Evolutionary conservation across 179 eudicot genomes (phyloP).

Genomic region (Spergularia azorica): DNA sequence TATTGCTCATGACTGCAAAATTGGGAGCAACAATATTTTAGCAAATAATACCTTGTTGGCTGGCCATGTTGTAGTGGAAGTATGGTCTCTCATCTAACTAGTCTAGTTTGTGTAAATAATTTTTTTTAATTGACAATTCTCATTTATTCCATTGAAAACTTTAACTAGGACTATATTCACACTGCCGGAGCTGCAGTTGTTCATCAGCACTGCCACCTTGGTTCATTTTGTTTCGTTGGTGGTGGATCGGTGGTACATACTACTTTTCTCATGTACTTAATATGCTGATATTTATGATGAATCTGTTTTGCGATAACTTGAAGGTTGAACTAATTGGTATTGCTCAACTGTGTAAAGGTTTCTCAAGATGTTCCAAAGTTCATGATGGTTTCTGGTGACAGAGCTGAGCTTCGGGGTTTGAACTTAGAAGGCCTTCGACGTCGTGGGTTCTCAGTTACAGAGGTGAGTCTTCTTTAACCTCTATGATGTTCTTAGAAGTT

Average conservation of each 20-base stretch:
- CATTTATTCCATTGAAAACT: conserved; percentile 14
- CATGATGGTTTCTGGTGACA: conserved; percentile 86
- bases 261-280: background rate
- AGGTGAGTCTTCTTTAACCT: conserved; percentile 48
- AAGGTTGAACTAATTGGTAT: background rate
- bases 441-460: conserved; percentile 64
- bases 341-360: conserved; percentile 39
- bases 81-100: conserved; percentile 15
- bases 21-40: conserved; percentile 79
- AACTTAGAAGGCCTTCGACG: conserved; percentile 90
- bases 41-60: conserved; percentile 90
- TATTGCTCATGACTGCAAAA: conserved; percentile 95
- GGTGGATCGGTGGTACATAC: conserved; percentile 89
- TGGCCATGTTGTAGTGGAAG: conserved; percentile 87
- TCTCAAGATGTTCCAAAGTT: conserved; percentile 94
- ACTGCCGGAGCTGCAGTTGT: conserved; percentile 85
- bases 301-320: background rate
- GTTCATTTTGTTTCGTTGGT: conserved; percentile 83
- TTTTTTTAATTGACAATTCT: background rate
- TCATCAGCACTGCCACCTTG: conserved; percentile 86
- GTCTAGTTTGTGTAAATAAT: background rate
- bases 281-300: background rate
- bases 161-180: conserved; percentile 68
- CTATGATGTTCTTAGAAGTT: background rate
- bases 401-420: conserved; percentile 93